These are phyloP conservation scores for Verticillium tricorpus DNA, from an alignment of 2,329 filamentous ascomycete genomes.

Conservation along the genomic window DNA sequence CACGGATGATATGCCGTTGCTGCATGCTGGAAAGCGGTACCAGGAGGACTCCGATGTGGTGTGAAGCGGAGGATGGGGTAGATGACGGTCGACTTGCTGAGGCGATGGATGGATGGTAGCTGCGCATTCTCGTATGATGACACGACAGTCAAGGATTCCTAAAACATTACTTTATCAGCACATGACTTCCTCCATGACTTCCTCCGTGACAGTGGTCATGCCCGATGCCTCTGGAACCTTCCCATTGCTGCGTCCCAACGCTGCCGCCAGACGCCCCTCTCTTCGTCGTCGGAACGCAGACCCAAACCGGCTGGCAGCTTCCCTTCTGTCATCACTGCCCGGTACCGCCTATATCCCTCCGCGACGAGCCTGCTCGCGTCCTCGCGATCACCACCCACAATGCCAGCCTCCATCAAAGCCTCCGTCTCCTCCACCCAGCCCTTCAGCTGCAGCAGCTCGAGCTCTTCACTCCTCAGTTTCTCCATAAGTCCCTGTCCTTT, in stretches of 20 bases:
- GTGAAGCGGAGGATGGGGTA: not conserved
- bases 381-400: conserved; percentile 34
- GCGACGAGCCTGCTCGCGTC: conserved; percentile 39
- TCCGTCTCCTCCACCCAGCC: conserved; percentile 53
- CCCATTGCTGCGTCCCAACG: not conserved
- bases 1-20: conserved; percentile 33
- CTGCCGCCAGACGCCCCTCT: not conserved
- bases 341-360: conserved; percentile 37
- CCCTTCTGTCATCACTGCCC: conserved; percentile 35
- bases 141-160: not conserved
- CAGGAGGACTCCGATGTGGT: not conserved
- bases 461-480: conserved; percentile 38
- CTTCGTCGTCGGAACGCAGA: not conserved
- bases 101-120: too few relatives aligned
- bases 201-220: not conserved
- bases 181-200: too few relatives aligned
- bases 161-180: too few relatives aligned
- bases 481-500: conserved; percentile 47
- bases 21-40: conserved; percentile 1
- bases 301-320: conserved; percentile 26
- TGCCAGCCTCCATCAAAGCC: conserved; percentile 34
- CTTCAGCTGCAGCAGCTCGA: conserved; percentile 40
- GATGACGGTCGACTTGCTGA: too few relatives aligned
- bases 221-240: not conserved
- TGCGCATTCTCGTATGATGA: not conserved